Conservation (phyloP, 1,139 yeast genomes). For the Trichomonascaceae sp. region DNA sequence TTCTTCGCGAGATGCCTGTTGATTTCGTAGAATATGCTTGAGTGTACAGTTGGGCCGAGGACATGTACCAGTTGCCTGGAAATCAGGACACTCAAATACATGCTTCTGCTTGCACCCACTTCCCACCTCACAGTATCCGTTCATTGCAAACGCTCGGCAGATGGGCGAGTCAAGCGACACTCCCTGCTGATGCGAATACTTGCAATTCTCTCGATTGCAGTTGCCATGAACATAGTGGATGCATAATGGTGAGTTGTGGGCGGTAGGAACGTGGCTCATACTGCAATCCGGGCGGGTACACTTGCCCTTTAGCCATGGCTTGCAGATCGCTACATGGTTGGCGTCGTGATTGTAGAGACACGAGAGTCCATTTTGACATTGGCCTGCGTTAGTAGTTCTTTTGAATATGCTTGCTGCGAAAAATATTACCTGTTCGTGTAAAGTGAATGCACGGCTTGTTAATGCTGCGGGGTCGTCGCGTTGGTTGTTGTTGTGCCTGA, state of each 20-base stretch:
- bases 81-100: conserved; percentile 57
- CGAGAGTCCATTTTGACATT: conserved; percentile 37
- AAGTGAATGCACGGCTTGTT: conserved; percentile 19
- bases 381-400: conserved; percentile 25
- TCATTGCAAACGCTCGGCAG: conserved; percentile 55
- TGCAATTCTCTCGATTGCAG: conserved; percentile 46
- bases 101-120: conserved; percentile 44
- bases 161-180: conserved; percentile 33
- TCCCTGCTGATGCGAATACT: conserved; percentile 41
- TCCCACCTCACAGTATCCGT: conserved; percentile 60
- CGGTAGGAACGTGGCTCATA: conserved; percentile 43
- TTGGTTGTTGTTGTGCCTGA: not conserved
- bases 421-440: conserved; percentile 21
- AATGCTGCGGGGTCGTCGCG: conserved; percentile 1
- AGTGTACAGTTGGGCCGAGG: conserved; percentile 36
- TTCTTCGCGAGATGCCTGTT: conserved; percentile 20
- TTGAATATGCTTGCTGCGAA: not conserved
- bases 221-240: conserved; percentile 35
- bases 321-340: conserved; percentile 42
- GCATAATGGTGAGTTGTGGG: conserved; percentile 58
- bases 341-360: conserved; percentile 48
- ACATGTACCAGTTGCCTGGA: conserved; percentile 47
- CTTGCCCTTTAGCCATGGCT: conserved; percentile 31
- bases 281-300: conserved; percentile 42
- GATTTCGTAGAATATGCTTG: conserved; percentile 29